Base-by-base conservation (phyloP, 1,284 basidiomycete species). In the Trichosporon sp. region DNA sequence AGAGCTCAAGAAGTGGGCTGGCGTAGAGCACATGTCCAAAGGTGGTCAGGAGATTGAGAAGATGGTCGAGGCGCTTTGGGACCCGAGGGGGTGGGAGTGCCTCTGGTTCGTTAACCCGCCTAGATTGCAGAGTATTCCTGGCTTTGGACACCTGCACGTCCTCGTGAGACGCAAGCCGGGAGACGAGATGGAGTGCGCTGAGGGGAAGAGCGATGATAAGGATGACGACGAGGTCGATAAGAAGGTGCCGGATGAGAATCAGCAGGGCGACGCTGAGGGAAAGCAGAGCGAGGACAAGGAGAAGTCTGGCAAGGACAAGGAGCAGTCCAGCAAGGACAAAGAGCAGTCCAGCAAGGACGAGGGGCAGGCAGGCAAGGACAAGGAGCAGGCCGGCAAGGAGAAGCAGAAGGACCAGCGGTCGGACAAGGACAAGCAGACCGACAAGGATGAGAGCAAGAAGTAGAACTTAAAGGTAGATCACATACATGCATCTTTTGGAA, bases 121-220 rank as follows among this genome's bases (percentile, higher is more conserved):
- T 3, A 65, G 74, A 7, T 69, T 80, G 5, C 79, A 80, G 67
- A 74, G 71, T 10, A 74, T 80, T 7, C 77, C 73, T 2, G 77
- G 76, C 0, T 74, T 78, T 36, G 76, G 76, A 7, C 79, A 80
- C 64, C 77, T 78, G 63, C 79, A 80, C 65, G 74, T 80, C 27
- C 77, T 80, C 64, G 79, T 76, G 8, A 57, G 77, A 14, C 63
- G 77, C n/a, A 79, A 79, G 67, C 74, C 74, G 3, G 75, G 75
- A 4, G 71, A 73, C 33, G 77, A 78, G 71, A 77, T 77, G 44
- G 76, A 78, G 60, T 70, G 49, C 29, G 25, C 49, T 32, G 36
- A 61, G 46, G 46, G 65, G 8, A 27, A 25, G 36, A 32, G 25
- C 23, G 37, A 36, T 9, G 40, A 49, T 2, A 37, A 19, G 33